Evolutionary conservation across 306 rosid species (phyloP), one percentile per base, ranked within the genome.

Genomic region (Begonia fuchsioides): DNA sequence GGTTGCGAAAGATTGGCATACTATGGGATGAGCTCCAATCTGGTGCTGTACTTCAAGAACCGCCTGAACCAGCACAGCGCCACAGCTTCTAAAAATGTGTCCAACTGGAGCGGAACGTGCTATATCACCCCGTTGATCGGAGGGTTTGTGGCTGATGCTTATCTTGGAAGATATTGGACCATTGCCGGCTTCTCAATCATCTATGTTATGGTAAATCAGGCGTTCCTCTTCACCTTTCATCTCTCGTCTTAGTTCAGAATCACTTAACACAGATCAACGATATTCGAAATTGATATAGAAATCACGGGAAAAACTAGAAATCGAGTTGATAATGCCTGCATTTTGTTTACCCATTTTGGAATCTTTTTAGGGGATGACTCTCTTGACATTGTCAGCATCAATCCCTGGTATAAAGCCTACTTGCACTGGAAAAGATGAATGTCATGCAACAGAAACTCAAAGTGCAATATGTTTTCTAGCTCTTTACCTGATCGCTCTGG

Each of bases 131-230:
- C 96, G 10, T 61, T 87, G 70, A 59, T 83, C 45, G 96, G 96
- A 58, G 96, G 94, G 49, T 87, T 87, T 78, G 57, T 87, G 9
- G 94, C 96, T 58, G 96, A 87, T 71, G 73, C 96, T 15, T 87
- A 87, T 71, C 40, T 82, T 43, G 96, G 94, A 77, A 87, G 96
- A 83, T 87, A 68, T 75, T 83, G 94, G 94, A 82, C 96, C 12
- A 87, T 87, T 71, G 85, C 93, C 41, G 59, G 52, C 60, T 87
- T 87, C 65, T 77, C 94, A 10, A 59, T 39, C 13, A 15, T 87
- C 53, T 87, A 87, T 60, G 82, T 58, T 15, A 14, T 62, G 44
- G 96, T 87, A 75, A 77, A 94, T 66, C 7, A 26, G 35, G 2
- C 35, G 35, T 26, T 26, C 35, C 35, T 20, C 5, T 20, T 6